These are phyloP conservation scores for Hortiboletus campestris DNA, from an alignment of 768 basidiomycete species.

Conservation along the genomic window DNA sequence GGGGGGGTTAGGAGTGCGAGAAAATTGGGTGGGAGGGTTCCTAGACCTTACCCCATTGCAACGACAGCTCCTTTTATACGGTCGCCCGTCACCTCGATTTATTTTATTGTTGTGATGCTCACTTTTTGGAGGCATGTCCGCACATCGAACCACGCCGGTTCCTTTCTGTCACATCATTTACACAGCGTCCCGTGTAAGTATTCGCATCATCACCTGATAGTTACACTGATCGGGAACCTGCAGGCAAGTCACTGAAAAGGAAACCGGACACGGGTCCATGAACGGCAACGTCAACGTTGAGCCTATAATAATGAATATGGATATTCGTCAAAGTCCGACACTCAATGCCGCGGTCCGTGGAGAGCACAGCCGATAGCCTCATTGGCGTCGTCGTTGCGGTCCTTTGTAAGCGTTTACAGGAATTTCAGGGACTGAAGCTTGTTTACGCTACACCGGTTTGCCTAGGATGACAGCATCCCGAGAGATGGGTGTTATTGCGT, in stretches of 20 bases:
- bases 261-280: slow-evolving; percentile 12
- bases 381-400: slow-evolving; percentile 7
- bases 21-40: slow-evolving; percentile 13
- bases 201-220: slow-evolving; percentile 20
- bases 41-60: background rate
- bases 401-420: slow-evolving; percentile 11
- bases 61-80: slow-evolving; percentile 21
- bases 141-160: slow-evolving; percentile 5
- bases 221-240: slow-evolving; percentile 23
- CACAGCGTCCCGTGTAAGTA: slow-evolving; percentile 8
- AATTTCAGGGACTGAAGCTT: slow-evolving; percentile 23
- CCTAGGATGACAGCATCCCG: slow-evolving; percentile 31
- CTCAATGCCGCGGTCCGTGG: slow-evolving; percentile 5
- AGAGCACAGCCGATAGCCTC: slow-evolving; percentile 29
- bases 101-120: slow-evolving; percentile 2
- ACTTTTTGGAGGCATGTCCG: slow-evolving; percentile 11
- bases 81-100: background rate
- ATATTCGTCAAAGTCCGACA: slow-evolving; percentile 18
- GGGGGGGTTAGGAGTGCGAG: slow-evolving; percentile 19
- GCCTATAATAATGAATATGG: slow-evolving; percentile 12
- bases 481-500: slow-evolving; percentile 6
- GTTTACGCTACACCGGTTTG: slow-evolving; percentile 20
- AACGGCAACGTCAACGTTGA: slow-evolving; percentile 22
- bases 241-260: slow-evolving; percentile 26
- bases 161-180: slow-evolving; percentile 23